A percentile compares a stretch with the other conserved stretches of the same genome.
Conservation (phyloP, 108 stramenopile genomes). For the Skeletonema menzelii region DNA sequence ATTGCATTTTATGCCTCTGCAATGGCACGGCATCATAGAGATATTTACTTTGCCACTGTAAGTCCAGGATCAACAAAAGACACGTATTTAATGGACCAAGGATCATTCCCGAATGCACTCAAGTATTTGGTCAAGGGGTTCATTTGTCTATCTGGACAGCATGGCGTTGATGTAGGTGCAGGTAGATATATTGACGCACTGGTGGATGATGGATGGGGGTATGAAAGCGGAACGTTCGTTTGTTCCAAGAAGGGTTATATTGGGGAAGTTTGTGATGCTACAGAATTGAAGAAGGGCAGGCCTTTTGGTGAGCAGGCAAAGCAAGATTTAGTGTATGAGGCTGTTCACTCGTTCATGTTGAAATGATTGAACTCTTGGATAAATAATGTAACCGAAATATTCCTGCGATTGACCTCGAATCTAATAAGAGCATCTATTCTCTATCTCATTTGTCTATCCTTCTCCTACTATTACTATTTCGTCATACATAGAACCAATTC, state of each 20-base stretch:
- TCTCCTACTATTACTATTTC: too few species aligned
- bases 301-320: neutral
- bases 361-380: neutral
- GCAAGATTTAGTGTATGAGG: neutral
- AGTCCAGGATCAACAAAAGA: slow-evolving; percentile 2
- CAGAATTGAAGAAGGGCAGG: neutral
- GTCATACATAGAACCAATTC: too few species aligned
- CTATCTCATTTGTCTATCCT: too few species aligned
- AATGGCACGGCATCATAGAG: too few species aligned
- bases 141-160: neutral
- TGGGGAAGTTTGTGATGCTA: slow-evolving; percentile 1
- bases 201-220: neutral
- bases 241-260: slow-evolving; percentile 1
- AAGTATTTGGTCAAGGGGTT: too few species aligned
- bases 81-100: neutral
- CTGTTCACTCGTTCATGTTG: neutral
- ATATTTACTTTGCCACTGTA: too few species aligned
- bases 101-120: neutral
- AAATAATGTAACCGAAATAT: too few species aligned
- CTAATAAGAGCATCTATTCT: too few species aligned
- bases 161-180: neutral
- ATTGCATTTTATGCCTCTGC: too few species aligned
- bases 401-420: too few species aligned
- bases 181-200: neutral
- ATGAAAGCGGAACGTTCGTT: slow-evolving; percentile 2